Evolutionary conservation across 2,329 filamentous ascomycete species (phyloP).

Genomic region (Raffaelea albimanens): DNA sequence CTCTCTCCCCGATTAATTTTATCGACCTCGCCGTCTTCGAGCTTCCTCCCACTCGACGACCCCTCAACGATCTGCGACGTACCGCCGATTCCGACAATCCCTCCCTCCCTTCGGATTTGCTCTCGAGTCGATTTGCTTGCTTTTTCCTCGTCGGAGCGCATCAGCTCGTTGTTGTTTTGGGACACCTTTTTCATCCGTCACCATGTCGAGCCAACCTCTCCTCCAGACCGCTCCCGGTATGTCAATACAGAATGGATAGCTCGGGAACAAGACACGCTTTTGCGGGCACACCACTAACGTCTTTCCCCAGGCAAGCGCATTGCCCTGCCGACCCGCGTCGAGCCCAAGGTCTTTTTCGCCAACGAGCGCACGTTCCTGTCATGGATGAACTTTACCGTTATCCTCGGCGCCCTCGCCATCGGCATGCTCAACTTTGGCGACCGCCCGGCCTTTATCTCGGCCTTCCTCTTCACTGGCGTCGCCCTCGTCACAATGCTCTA

Average conservation of each 20-base stretch:
- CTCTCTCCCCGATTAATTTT: no score
- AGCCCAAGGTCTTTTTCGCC: constrained; percentile 99
- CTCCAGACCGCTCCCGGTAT: constrained; percentile 85
- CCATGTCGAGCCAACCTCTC: constrained; percentile 91
- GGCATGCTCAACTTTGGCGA: constrained; percentile 98
- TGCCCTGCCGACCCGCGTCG: constrained; percentile 91
- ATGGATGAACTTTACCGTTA: constrained; percentile 99
- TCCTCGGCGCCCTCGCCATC: constrained; percentile 91
- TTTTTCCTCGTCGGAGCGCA: neutral
- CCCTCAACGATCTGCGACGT: no score
- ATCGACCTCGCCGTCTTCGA: no score
- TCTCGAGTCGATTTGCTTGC: neutral
- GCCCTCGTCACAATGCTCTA: constrained; percentile 95
- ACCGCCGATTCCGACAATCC: no score
- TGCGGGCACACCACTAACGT: constrained; percentile 2
- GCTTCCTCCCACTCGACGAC: no score
- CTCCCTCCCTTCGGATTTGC: no score
- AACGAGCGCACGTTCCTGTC: constrained; percentile 98
- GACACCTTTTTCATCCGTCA: constrained; percentile 16
- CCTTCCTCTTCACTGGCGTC: constrained; percentile 87
- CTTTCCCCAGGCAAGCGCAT: constrained; percentile 79
- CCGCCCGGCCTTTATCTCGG: constrained; percentile 83
- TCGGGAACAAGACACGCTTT: no score
- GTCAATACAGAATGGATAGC: no score
- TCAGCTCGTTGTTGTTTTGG: neutral